A percentile compares a stretch with the other conserved stretches of the same genome.
Evolutionary conservation across 2,329 filamentous ascomycete species (phyloP).

Genomic region (Cladosporium sp.): DNA sequence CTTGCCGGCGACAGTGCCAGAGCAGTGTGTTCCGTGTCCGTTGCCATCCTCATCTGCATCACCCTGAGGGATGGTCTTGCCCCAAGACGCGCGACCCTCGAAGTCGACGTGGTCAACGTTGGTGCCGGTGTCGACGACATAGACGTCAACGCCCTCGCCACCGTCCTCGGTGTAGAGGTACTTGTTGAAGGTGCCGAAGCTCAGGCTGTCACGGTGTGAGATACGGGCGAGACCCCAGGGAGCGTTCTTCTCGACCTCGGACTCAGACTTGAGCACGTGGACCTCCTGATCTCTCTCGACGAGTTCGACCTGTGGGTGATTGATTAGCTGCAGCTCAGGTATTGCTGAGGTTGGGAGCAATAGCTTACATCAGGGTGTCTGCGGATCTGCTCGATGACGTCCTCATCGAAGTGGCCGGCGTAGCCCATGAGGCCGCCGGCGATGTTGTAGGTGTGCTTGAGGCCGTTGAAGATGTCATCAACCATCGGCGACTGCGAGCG

Average conservation of each 20-base stretch:
- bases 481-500: slow-evolving; percentile 70
- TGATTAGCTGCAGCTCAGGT: slow-evolving; percentile 6
- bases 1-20: slow-evolving; percentile 94
- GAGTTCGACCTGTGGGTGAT: slow-evolving; percentile 74
- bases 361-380: slow-evolving; percentile 92
- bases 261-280: slow-evolving; percentile 65
- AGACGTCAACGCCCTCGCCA: slow-evolving; percentile 97
- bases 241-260: slow-evolving; percentile 79
- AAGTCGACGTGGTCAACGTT: slow-evolving; percentile 95
- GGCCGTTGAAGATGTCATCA: slow-evolving; percentile 71
- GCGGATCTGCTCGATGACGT: slow-evolving; percentile 89
- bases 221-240: slow-evolving; percentile 99
- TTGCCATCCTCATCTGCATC: slow-evolving; percentile 93
- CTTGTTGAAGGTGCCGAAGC: slow-evolving; percentile 95
- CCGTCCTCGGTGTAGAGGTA: slow-evolving; percentile 88
- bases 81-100: slow-evolving; percentile 92
- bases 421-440: slow-evolving; percentile 83
- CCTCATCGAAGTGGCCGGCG: slow-evolving; percentile 92
- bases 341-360: slow-evolving; percentile 20
- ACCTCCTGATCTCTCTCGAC: slow-evolving; percentile 94
- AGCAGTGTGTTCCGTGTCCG: slow-evolving; percentile 98
- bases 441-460: slow-evolving; percentile 97
- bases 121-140: slow-evolving; percentile 97
- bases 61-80: slow-evolving; percentile 85
- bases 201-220: slow-evolving; percentile 84